Percentiles rank a stretch among this genome's conserved stretches.
phyloP scores from a whole-genome alignment of 495 filamentous ascomycete genomes.

The Hypoxylon perforatum region DNA sequence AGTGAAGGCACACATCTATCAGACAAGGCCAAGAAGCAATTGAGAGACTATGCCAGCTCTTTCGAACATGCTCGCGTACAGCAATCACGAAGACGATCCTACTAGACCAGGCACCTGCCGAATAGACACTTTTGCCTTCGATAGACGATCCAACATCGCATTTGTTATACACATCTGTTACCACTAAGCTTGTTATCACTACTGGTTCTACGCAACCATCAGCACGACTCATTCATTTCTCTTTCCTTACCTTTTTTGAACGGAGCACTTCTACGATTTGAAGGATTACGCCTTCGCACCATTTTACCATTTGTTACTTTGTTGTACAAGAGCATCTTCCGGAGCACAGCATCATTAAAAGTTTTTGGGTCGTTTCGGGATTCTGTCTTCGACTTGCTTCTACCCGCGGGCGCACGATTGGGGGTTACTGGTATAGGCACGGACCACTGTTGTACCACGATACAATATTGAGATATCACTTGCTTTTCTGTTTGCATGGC shows the following conservation, averaged over 20 bases:
- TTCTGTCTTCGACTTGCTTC: conserved; percentile 48
- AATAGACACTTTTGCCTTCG: conserved; percentile 15
- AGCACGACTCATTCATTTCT: conserved; percentile 53
- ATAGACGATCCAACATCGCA: conserved; percentile 38
- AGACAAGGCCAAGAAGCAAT: conserved; percentile 79
- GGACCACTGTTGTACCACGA: conserved; percentile 47
- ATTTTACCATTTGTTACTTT: conserved; percentile 56
- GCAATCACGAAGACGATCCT: conserved; percentile 61
- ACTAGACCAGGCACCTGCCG: conserved; percentile 36
- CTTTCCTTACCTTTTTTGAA: conserved; percentile 21
- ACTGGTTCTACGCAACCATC: conserved; percentile 39
- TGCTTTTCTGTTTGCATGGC: conserved; percentile 51
- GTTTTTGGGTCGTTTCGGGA: conserved; percentile 53
- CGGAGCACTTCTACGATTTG: conserved; percentile 46
- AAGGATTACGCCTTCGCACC: conserved; percentile 41
- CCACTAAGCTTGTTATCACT: conserved; percentile 41
- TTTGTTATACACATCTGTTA: too few relatives aligned
- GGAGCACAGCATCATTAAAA: conserved; percentile 66
- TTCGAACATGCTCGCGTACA: conserved; percentile 81
- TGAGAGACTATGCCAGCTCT: conserved; percentile 84
- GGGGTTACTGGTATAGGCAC: conserved; percentile 44
- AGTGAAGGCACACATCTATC: conserved; percentile 69
- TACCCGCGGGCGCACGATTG: conserved; percentile 49
- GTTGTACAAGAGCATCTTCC: conserved; percentile 64
- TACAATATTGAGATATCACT: conserved; percentile 50